A percentile compares a stretch with the other conserved stretches of the same genome.
phyloP scores from a whole-genome alignment of 345 rosid species.

The Camelina laxa region DNA sequence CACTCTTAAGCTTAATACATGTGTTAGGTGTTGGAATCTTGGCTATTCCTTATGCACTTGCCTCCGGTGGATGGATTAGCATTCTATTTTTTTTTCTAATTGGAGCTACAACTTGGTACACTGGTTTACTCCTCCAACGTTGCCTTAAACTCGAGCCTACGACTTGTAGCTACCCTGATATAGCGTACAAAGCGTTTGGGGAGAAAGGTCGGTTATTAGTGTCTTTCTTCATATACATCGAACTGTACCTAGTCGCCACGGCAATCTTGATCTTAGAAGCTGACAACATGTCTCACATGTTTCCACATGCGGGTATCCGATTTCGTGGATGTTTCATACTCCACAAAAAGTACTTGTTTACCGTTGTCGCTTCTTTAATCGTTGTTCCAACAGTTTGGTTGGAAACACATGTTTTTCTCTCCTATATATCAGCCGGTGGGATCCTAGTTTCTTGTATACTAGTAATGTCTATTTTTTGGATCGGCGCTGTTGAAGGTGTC shows the following conservation, averaged over 20 bases:
- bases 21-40: constrained; percentile 26
- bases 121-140: constrained; percentile 19
- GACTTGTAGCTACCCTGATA: neutral
- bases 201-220: constrained; percentile 7
- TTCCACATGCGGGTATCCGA: constrained; percentile 1
- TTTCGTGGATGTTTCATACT: neutral
- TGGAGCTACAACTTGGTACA: constrained; percentile 14
- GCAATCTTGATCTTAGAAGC: constrained; percentile 17
- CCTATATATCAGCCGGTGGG: constrained; percentile 3
- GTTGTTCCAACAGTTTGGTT: constrained; percentile 9
- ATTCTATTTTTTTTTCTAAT: neutral
- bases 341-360: neutral
- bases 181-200: neutral
- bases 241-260: neutral
- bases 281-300: constrained; percentile 26
- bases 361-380: neutral
- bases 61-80: constrained; percentile 15
- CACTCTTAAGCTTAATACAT: neutral
- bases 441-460: neutral
- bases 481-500: constrained; percentile 4
- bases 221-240: constrained; percentile 1
- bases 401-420: constrained; percentile 13
- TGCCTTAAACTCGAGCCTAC: constrained; percentile 19
- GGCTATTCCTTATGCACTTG: constrained; percentile 24
- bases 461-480: neutral